Evolutionary conservation across 2,329 filamentous ascomycete species (phyloP), one percentile per base, ranked within the genome.

Genomic region (Nannizzia gypsea): DNA sequence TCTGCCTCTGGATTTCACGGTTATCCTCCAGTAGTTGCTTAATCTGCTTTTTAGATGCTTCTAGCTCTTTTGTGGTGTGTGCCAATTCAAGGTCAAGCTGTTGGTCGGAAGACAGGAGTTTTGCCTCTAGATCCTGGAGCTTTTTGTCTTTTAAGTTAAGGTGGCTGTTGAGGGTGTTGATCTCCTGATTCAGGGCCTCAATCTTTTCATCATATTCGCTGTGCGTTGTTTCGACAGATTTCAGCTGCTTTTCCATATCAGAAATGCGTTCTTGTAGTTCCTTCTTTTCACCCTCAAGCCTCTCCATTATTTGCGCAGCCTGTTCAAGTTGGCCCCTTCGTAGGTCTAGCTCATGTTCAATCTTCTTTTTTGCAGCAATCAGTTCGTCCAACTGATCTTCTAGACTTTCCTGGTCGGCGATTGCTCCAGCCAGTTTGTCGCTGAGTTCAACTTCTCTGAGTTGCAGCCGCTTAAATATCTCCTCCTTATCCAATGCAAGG

Each of bases 401-500:
- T 0, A 99, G 81, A 59, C 86, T 86, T 70, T 97, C 92, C 71
- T 97, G 92, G 67, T 99, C 95, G 22, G 95, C 88, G 62, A 97
- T 84, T 31, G 92, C 92, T 42, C 89, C 92, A 40, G 90, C 83
- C 28, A 99, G 81, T 75, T 97, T 96, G 68, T 99, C 95, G 58
- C 87, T 89, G 3, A 99, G 81, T 70, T 99, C 92, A 9, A 85
- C 81, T 73, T 99, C 93, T n/a, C 93, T 87, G 58, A 86, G 78
- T 70, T 96, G 93, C 22, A 99, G 79, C n/a, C 95, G 84, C 70
- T 92, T 95, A 79, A 97, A 99, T 62, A 99, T 99, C 68, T 99
- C 93, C 70, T 99, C 95, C 71, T 99, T 99, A 74, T 99, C 93
- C 3, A 99, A 78, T 0, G 93, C 93, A 46, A 99, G 80, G n/a